Base-by-base conservation (phyloP, 192 early-diverging fungal genomes). In the Allomyces arbusculus region DNA sequence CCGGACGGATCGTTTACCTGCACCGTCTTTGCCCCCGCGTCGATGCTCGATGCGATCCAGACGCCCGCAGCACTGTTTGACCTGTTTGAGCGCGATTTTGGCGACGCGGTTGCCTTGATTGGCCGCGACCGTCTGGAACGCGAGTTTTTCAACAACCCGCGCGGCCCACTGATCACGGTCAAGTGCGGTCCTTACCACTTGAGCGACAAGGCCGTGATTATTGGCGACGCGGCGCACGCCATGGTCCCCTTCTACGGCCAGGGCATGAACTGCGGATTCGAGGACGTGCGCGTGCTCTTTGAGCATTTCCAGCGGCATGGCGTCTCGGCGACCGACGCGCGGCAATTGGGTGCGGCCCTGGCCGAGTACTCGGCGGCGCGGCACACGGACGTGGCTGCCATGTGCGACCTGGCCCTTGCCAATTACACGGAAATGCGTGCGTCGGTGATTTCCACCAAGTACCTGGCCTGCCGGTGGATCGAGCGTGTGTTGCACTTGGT, bases 161-260 rank as follows among this genome's bases (percentile, higher is more conserved):
- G 86, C 70, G 92, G 92, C 5, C 77, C 89, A 11, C 77, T 98
- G 61, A 77, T 94, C 67, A 83, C 85, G 64, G 70, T 95, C 62
- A 92, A 91, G 77, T 86, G 89, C 65, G 77, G 79, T 65, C 95
- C 95, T 3, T 91, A 94, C 70, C 82, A 94, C 66, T 90, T 87
- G 78, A 81, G 85, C 63, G 78, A 86, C 63, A 77, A 76, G 6
- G 83, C 77, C 0, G 75, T 95, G 12, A 88, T 94, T 61, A 73
- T 98, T 61, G 95, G 95, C 50, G 95, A 98, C 70, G 90, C 95
- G 12, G 95, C 95, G 0, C 95, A 98, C 68, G 87, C 89, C 61
- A 98, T 98, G 95, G 95, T 98, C 0, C 95, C 95, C 6, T 98
- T 98, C 69, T 98, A 91, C 63, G 94, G 94, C 20, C 89, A 90